Evolutionary conservation across 164 flowering plant genomes (phyloP), one percentile per base, ranked within the genome.

Genomic region (Santalum album): DNA sequence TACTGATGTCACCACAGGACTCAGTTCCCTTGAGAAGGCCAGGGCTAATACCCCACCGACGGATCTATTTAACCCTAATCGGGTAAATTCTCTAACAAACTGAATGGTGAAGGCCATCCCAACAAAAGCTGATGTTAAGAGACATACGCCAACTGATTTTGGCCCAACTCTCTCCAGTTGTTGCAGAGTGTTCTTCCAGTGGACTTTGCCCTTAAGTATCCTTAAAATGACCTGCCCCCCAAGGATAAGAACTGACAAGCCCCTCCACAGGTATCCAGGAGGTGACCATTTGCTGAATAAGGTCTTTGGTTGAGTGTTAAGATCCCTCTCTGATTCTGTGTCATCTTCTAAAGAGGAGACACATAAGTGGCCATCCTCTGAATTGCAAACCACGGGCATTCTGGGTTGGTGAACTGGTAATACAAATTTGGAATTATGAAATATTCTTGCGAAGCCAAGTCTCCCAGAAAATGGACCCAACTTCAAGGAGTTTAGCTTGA

Each of bases 21-120:
- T 91, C 48, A 88, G 68, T 64, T 91, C 98, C 55, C 98, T 72
- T 1, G 92, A 75, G 61, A 91, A 91, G 50, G 98, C 88, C 25
- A 91, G 70, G 3, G 96, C 96, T 42, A 91, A 59, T 12, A 91
- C 95, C 1, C 95, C 95, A 40, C 92, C 98, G 16, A 88, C 82
- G 12, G 92, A 74, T 54, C 90, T 62, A 56, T 80, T 84, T 25
- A 91, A 64, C 22, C 96, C 96, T 54, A 91, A 58, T 46, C 96
- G 72, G 18, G 95, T 88, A 63, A 91, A 91, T 61, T 91, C 98
- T 50, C 90, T 62, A 6, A 91, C 96, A 53, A 91, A 91, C 52
- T 91, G 98, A 57, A 91, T 88, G 2, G 95, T 81, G 62, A 91
- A 91, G 22, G 98, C 98, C 98, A 91, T 84, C 25, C 96, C 98